Conservation (phyloP, 23 red algal genomes). For the Agarophyton chilense region DNA sequence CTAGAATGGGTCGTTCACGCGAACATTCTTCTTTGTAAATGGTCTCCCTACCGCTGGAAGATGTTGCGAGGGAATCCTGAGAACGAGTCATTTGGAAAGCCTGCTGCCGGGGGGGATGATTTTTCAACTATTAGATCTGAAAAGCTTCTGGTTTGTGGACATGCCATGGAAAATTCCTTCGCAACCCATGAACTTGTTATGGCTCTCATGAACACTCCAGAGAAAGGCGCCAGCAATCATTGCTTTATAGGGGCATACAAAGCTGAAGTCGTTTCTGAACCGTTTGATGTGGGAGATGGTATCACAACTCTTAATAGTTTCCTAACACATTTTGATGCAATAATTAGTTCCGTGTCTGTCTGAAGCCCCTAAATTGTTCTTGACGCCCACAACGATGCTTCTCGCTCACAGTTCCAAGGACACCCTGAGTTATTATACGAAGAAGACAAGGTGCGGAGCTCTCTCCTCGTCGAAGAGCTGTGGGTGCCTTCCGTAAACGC, state of each 20-base stretch:
- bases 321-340: constrained; percentile 31
- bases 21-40: constrained; percentile 62
- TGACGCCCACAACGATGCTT: constrained; percentile 56
- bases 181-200: constrained; percentile 49
- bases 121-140: neutral
- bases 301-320: constrained; percentile 33
- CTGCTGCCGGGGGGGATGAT: constrained; percentile 26
- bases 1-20: neutral
- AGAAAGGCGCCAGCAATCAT: neutral
- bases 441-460: constrained; percentile 40
- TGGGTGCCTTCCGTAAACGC: constrained; percentile 64
- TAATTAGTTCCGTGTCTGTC: constrained; percentile 40
- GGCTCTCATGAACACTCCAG: constrained; percentile 43
- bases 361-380: constrained; percentile 54
- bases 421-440: constrained; percentile 50
- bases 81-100: neutral
- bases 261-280: neutral
- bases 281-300: constrained; percentile 42
- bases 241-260: neutral
- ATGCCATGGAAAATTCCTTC: constrained; percentile 57
- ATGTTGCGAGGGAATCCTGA: constrained; percentile 33
- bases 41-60: constrained; percentile 45
- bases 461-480: constrained; percentile 39
- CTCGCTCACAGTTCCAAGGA: constrained; percentile 25
- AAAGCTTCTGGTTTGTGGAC: constrained; percentile 36